phyloP scores from a whole-genome alignment of 306 rosid genomes.

The Quercus parvula region DNA sequence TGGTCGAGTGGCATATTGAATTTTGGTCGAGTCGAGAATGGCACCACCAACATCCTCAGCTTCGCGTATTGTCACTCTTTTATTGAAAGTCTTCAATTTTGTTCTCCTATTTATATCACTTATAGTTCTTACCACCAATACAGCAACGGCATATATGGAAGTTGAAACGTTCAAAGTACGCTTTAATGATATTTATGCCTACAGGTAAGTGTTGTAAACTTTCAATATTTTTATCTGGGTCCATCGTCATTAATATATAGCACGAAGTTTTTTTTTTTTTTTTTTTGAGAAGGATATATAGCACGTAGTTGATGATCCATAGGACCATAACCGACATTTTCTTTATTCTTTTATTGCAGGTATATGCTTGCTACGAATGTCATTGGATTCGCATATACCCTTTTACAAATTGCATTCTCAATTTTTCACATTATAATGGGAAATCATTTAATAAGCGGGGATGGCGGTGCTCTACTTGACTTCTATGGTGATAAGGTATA shows the following conservation, averaged over 20 bases:
- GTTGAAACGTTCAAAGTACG: not conserved
- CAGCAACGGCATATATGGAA: not conserved
- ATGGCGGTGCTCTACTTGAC: conserved; percentile 32
- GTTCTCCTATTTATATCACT: conserved; percentile 48
- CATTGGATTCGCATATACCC: conserved; percentile 38
- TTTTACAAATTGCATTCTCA: conserved; percentile 49
- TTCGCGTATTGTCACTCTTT: conserved; percentile 32
- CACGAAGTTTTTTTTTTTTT: too few relatives aligned
- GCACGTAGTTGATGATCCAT: too few relatives aligned
- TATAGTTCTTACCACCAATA: conserved; percentile 32
- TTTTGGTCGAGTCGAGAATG: not conserved
- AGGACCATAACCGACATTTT: too few relatives aligned
- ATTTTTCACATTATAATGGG: conserved; percentile 24
- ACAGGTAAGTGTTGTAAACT: conserved; percentile 19
- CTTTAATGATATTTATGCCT: conserved; percentile 38
- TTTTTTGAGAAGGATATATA: too few relatives aligned
- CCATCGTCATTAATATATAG: too few relatives aligned
- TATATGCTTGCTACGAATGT: conserved; percentile 54
- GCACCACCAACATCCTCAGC: conserved; percentile 21
- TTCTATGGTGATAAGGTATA: conserved; percentile 73
- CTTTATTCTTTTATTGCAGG: conserved; percentile 18
- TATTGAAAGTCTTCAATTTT: conserved; percentile 44
- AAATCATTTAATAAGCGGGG: conserved; percentile 22
- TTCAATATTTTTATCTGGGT: not conserved
- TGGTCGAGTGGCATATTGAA: not conserved